Evolutionary conservation across 345 rosid genomes (phyloP).

Genomic region (Eucalyptus regnans): DNA sequence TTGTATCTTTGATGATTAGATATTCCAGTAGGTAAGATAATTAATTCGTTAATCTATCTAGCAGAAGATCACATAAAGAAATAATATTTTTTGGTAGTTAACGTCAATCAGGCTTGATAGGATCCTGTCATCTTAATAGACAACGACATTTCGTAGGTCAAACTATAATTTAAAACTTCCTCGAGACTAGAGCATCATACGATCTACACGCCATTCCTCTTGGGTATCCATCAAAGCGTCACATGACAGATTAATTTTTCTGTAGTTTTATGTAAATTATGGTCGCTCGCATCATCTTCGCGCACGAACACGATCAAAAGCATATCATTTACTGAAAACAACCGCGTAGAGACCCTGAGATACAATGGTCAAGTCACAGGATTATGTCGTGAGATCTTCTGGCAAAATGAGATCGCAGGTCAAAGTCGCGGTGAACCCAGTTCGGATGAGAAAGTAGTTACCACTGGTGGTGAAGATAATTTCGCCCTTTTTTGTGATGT

Average conservation of each 20-base stretch:
- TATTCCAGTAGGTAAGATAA: neutral
- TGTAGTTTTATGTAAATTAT: neutral
- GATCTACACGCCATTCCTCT: neutral
- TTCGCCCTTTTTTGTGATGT: neutral
- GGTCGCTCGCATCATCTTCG: neutral
- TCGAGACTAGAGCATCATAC: neutral
- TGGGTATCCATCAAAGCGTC: neutral
- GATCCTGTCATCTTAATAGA: neutral
- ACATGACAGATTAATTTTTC: neutral
- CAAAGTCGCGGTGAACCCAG: neutral
- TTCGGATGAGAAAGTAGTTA: neutral
- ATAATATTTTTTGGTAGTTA: neutral
- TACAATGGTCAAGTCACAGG: neutral
- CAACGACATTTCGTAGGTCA: neutral
- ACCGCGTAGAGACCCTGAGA: neutral
- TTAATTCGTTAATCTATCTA: neutral
- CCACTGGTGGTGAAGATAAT: fast-evolving
- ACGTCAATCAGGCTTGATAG: neutral
- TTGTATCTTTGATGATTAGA: too few species aligned
- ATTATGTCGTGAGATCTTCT: neutral
- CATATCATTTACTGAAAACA: neutral
- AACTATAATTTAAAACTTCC: neutral
- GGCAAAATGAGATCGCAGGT: neutral
- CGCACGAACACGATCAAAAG: neutral
- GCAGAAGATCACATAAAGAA: neutral